phyloP scores from a whole-genome alignment of 208 protist species.

The Leishmania major region DNA sequence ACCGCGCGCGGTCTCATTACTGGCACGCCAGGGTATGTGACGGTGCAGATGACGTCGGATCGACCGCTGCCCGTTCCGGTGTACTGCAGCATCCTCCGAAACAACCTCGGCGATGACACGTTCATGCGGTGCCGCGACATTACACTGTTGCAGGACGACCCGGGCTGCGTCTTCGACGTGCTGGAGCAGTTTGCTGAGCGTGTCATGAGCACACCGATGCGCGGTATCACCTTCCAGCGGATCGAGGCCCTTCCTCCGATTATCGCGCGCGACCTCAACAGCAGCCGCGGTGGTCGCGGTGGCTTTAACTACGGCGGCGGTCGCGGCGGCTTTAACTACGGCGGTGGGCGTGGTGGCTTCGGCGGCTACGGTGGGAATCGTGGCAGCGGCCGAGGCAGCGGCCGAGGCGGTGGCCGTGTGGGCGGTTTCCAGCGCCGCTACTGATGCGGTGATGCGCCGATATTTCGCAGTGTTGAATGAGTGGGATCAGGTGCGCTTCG shows the following conservation, averaged over 20 bases:
- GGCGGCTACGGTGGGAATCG: slow-evolving; percentile 13
- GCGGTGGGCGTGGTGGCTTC: slow-evolving; percentile 19
- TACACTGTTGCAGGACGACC: slow-evolving; percentile 84
- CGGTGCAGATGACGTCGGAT: slow-evolving; percentile 74
- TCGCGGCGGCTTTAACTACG: slow-evolving; percentile 27
- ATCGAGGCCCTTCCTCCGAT: slow-evolving; percentile 86
- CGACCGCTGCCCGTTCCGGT: slow-evolving; percentile 76
- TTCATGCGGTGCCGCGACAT: slow-evolving; percentile 86
- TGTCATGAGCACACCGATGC: slow-evolving; percentile 63
- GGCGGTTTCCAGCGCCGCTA: slow-evolving; percentile 37
- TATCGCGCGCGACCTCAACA: slow-evolving; percentile 79
- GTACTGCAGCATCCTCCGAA: slow-evolving; percentile 89
- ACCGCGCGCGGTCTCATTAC: slow-evolving; percentile 82
- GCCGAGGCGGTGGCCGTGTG: slow-evolving; percentile 22
- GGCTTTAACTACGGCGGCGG: slow-evolving; percentile 29
- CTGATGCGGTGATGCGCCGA: neutral
- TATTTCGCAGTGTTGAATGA: neutral
- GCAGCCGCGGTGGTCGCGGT: slow-evolving; percentile 40
- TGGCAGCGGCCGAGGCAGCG: slow-evolving; percentile 13
- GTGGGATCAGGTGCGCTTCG: neutral
- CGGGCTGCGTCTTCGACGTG: slow-evolving; percentile 91
- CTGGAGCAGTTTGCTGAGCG: slow-evolving; percentile 64
- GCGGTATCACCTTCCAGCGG: slow-evolving; percentile 64
- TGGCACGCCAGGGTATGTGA: slow-evolving; percentile 72
- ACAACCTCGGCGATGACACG: slow-evolving; percentile 79